A percentile compares a stretch with the other conserved stretches of the same genome.
These are phyloP conservation scores for Coriaria nepalensis DNA, from an alignment of 306 rosid genomes.

Conservation along the genomic window DNA sequence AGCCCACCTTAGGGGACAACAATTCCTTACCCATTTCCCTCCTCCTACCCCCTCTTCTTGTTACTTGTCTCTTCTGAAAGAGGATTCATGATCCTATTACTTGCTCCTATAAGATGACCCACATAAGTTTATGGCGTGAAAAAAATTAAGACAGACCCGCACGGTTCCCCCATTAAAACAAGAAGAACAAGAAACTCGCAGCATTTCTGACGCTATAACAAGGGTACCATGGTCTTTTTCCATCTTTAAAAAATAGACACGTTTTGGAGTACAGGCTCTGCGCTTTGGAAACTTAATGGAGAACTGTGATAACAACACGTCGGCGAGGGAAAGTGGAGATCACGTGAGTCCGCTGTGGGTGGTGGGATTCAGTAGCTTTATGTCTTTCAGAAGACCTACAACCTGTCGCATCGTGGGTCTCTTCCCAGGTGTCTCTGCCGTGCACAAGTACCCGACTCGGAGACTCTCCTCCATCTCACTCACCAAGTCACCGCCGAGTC, in stretches of 20 bases:
- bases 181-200: too few relatives aligned
- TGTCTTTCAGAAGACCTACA: constrained; percentile 69
- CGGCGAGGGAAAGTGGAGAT: not conserved
- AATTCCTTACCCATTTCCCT: constrained; percentile 8
- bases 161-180: too few relatives aligned
- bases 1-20: constrained; percentile 16
- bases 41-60: constrained; percentile 24
- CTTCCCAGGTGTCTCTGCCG: constrained; percentile 75
- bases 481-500: constrained; percentile 30
- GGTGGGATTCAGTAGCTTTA: constrained; percentile 21
- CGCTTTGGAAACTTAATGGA: too few relatives aligned
- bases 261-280: too few relatives aligned
- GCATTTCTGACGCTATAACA: not conserved
- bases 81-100: constrained; percentile 26
- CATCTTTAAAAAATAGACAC: not conserved
- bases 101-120: too few relatives aligned
- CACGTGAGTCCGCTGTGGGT: constrained; percentile 12
- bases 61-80: constrained; percentile 40
- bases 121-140: too few relatives aligned
- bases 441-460: constrained; percentile 82
- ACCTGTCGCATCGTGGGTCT: constrained; percentile 91
- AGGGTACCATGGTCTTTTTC: not conserved
- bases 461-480: constrained; percentile 69
- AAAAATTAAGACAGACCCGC: too few relatives aligned
- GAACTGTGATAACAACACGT: not conserved